These are phyloP conservation scores for Aegilops longissima DNA, from an alignment of 176 grass and related monocot species.

Conservation along the genomic window DNA sequence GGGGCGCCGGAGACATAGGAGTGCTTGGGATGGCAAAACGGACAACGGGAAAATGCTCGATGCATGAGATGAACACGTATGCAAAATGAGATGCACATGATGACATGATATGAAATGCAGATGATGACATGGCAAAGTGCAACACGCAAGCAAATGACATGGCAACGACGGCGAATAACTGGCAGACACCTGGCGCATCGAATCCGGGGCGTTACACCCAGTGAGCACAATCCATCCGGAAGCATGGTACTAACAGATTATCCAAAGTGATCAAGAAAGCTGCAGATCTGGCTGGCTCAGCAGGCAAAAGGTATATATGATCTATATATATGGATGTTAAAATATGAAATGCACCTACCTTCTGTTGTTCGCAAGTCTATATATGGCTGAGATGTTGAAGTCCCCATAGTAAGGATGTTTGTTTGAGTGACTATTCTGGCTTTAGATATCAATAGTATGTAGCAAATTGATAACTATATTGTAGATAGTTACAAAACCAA, in stretches of 20 bases:
- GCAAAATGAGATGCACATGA: too few relatives aligned
- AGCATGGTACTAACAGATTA: conserved; percentile 81
- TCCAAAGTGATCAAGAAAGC: conserved; percentile 72
- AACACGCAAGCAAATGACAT: too few relatives aligned
- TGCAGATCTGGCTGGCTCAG: conserved; percentile 80
- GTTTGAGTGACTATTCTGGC: not conserved
- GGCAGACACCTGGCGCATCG: too few relatives aligned
- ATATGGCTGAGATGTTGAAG: not conserved
- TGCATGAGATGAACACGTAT: too few relatives aligned
- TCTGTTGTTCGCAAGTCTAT: not conserved
- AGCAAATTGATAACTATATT: not conserved
- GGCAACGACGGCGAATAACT: too few relatives aligned
- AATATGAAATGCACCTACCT: not conserved
- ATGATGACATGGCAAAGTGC: too few relatives aligned
- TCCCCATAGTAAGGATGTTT: not conserved
- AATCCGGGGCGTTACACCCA: too few relatives aligned
- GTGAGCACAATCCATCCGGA: conserved; percentile 78
- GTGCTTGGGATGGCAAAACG: too few relatives aligned
- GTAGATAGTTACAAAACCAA: not conserved
- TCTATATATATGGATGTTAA: not conserved
- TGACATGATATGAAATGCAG: too few relatives aligned
- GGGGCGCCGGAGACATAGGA: too few relatives aligned
- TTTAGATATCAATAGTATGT: not conserved
- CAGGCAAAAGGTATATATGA: conserved; percentile 58
- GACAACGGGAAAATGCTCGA: too few relatives aligned